A percentile compares a stretch with the other conserved stretches of the same genome.
phyloP scores from a whole-genome alignment of 345 rosid genomes.

The Eucalyptus dawsonii region DNA sequence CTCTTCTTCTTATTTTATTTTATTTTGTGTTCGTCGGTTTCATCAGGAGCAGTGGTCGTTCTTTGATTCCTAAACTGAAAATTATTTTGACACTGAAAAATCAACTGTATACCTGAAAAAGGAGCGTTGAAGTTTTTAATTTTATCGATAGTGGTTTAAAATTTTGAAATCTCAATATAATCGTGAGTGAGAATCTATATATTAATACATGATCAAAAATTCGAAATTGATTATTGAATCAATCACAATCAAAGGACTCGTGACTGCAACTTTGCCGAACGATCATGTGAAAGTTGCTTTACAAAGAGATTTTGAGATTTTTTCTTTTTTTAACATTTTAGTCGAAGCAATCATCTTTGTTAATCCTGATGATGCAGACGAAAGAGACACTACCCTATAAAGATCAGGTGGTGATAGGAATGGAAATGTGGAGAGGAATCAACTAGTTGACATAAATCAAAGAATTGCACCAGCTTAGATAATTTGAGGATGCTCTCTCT shows the following conservation, averaged over 20 bases:
- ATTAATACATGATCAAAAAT: not conserved
- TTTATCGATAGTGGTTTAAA: not conserved
- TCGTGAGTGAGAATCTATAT: not conserved
- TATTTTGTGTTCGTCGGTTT: not conserved
- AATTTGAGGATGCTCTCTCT: not conserved
- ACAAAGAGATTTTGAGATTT: not conserved
- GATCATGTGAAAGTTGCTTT: not conserved
- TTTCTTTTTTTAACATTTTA: not conserved
- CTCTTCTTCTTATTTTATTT: not conserved
- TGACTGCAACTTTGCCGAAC: not conserved
- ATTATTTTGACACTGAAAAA: not conserved
- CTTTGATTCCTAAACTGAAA: not conserved
- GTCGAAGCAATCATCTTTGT: not conserved
- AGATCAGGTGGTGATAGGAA: not conserved
- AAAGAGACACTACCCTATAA: not conserved
- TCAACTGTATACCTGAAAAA: not conserved
- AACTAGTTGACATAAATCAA: not conserved
- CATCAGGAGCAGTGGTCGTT: not conserved
- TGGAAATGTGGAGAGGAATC: not conserved
- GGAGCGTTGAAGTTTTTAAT: rapidly evolving
- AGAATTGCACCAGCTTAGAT: not conserved
- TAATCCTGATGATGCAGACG: not conserved
- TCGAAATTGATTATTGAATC: not conserved
- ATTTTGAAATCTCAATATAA: not conserved
- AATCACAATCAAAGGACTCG: not conserved